A percentile compares a stretch with the other conserved stretches of the same genome.
phyloP scores from a whole-genome alignment of 202 grass and related monocot species.

The Setaria viridis region DNA sequence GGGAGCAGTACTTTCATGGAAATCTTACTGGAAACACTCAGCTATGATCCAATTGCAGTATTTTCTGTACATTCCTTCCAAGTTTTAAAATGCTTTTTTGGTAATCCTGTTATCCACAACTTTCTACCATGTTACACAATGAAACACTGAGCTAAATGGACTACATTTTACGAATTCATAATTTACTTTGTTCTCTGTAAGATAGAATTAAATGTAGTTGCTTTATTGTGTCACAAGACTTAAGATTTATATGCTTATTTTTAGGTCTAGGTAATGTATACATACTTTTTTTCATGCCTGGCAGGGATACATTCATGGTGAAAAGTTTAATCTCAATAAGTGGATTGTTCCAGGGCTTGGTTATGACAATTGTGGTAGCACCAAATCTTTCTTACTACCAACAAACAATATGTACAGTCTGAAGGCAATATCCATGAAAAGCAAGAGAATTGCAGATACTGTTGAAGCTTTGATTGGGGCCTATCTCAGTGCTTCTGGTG shows the following conservation, averaged over 20 bases:
- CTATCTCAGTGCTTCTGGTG: slow-evolving; percentile 61
- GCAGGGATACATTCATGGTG: slow-evolving; percentile 72
- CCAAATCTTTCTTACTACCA: slow-evolving; percentile 20
- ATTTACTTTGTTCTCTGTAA: neutral
- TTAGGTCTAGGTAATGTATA: slow-evolving; percentile 14
- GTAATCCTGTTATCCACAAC: neutral
- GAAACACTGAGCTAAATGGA: slow-evolving; percentile 16
- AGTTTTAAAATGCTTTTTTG: neutral
- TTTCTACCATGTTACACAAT: neutral
- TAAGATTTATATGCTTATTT: slow-evolving; percentile 1
- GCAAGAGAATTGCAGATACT: slow-evolving; percentile 73
- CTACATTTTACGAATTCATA: neutral
- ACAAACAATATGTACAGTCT: slow-evolving; percentile 49
- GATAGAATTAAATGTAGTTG: neutral
- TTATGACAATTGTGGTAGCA: slow-evolving; percentile 35
- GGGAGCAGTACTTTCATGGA: neutral
- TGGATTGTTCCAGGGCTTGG: slow-evolving; percentile 73
- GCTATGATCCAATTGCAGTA: neutral
- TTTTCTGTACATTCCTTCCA: neutral
- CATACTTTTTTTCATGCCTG: slow-evolving; percentile 18
- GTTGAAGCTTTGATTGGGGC: slow-evolving; percentile 77
- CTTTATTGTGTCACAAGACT: slow-evolving; percentile 28
- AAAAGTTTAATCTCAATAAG: slow-evolving; percentile 56
- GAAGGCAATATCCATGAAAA: slow-evolving; percentile 60
- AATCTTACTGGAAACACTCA: neutral